A percentile compares a stretch with the other conserved stretches of the same genome.
These are phyloP conservation scores for Corinectria fuckeliana DNA, from an alignment of 2,329 filamentous ascomycete species.

Conservation along the genomic window DNA sequence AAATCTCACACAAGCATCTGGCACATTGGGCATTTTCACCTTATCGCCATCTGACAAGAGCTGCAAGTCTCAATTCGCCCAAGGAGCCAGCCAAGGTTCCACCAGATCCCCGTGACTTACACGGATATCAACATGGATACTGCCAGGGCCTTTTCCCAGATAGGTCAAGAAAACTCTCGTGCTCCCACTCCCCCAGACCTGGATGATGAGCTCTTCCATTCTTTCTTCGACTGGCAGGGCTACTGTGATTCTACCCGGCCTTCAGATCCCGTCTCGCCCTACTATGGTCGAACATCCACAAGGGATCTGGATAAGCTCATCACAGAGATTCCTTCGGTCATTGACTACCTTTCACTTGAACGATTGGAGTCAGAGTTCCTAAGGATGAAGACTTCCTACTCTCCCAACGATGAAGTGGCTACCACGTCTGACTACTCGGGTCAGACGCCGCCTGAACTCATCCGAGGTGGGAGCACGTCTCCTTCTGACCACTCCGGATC, in stretches of 20 bases:
- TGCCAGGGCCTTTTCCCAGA: slow-evolving; percentile 43
- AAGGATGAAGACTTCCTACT: slow-evolving; percentile 45
- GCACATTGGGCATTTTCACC: slow-evolving; percentile 49
- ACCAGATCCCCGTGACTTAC: slow-evolving; percentile 51
- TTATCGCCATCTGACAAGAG: slow-evolving; percentile 47
- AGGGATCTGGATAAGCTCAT: slow-evolving; percentile 44
- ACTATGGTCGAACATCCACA: slow-evolving; percentile 38
- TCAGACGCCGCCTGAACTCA: slow-evolving; percentile 47
- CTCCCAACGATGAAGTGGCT: slow-evolving; percentile 42
- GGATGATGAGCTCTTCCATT: slow-evolving; percentile 45
- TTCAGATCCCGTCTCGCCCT: slow-evolving; percentile 40
- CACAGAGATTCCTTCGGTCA: slow-evolving; percentile 44
- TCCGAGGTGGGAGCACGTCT: slow-evolving; percentile 47
- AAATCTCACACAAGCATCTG: slow-evolving; percentile 49
- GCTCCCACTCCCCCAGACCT: slow-evolving; percentile 44
- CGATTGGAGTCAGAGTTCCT: slow-evolving; percentile 40
- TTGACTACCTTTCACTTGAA: slow-evolving; percentile 44
- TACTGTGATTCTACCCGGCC: slow-evolving; percentile 44
- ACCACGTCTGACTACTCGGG: slow-evolving; percentile 46
- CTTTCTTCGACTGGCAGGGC: slow-evolving; percentile 47
- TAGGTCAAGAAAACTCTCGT: slow-evolving; percentile 46
- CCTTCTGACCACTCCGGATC: slow-evolving; percentile 50
- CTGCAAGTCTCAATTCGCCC: slow-evolving; percentile 47
- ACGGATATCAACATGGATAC: slow-evolving; percentile 50
- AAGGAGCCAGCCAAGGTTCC: slow-evolving; percentile 48